These are phyloP conservation scores for Xerophyta viscosa DNA, from an alignment of 106 monocot species.

Conservation along the genomic window DNA sequence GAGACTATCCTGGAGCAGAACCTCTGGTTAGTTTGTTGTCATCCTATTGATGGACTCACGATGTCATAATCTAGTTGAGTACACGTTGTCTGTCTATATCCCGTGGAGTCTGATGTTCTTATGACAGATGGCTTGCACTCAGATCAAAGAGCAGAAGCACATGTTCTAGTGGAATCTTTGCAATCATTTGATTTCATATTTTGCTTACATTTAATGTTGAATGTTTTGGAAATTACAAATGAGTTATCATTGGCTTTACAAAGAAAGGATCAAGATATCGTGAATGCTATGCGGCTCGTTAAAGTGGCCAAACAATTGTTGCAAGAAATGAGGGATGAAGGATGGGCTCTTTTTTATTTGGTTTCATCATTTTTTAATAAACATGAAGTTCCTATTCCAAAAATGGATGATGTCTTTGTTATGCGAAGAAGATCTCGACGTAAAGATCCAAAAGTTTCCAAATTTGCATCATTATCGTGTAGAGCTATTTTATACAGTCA, in stretches of 20 bases:
- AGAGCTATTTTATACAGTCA: neutral
- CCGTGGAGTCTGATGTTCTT: neutral
- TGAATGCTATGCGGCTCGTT: neutral
- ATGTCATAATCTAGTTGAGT: no score
- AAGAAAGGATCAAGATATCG: slow-evolving; percentile 1
- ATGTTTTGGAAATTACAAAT: neutral
- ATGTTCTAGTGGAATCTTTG: neutral
- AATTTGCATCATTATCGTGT: neutral
- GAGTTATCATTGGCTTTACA: neutral
- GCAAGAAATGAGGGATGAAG: neutral
- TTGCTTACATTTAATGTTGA: neutral
- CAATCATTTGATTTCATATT: neutral
- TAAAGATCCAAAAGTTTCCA: neutral
- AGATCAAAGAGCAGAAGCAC: neutral
- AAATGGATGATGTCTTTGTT: neutral
- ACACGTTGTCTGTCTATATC: no score
- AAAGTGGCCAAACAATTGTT: neutral
- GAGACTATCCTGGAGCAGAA: no score
- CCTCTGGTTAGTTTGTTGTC: no score
- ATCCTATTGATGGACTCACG: no score
- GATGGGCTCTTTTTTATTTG: neutral
- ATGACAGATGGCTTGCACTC: no score
- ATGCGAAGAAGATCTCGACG: neutral
- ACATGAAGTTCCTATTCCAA: neutral
- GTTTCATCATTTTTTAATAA: neutral